Evolutionary conservation across 2,329 filamentous ascomycete genomes (phyloP), one percentile per base, ranked within the genome.

Genomic region (Acrodontium crateriforme): DNA sequence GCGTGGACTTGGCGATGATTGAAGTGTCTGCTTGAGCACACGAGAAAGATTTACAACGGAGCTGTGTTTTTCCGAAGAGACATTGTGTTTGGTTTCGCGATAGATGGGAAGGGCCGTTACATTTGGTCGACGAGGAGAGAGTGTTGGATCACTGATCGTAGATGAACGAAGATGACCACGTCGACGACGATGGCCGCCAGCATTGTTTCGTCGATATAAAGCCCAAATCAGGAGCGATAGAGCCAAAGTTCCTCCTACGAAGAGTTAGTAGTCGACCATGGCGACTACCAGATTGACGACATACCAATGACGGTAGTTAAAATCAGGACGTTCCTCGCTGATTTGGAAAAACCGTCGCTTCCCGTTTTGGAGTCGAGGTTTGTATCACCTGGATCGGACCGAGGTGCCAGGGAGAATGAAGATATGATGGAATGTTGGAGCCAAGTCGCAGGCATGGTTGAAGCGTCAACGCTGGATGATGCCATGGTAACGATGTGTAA

Each of bases 91-190:
- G 4, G 38, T 22, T n/a, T 44, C 36, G 20, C 36, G 41, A 20
- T 43, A 42, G 10, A 45, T 45, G 2, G 44, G 44, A 16, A 45
- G 27, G 6, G 37, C 36, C 11, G 40, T 39, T n/a, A n/a, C 2
- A 38, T 19, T 13, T 30, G 19, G 7, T 32, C 32, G 9, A 35
- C 23, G 7, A 16, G 18, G 3, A 34, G 26, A 8, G 23, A 8
- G 5, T 28, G 28, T 7, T 13, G 26, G 15, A 9, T 25, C 17
- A 16, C n/a, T 25, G 17, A 40, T 36, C 8, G 34, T 40, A 20
- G 31, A 25, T 10, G 37, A 32, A 8, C 28, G 28, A 42, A 44
- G 25, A 28, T 34, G 9, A 42, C 29, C 18, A 48, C 42, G n/a
- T 46, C 36, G 6, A 37, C 37, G 23, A 35, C 35, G 2, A 36